Evolutionary conservation across 139 green algal genomes (phyloP).

Genomic region (Coelastrella sp.): DNA sequence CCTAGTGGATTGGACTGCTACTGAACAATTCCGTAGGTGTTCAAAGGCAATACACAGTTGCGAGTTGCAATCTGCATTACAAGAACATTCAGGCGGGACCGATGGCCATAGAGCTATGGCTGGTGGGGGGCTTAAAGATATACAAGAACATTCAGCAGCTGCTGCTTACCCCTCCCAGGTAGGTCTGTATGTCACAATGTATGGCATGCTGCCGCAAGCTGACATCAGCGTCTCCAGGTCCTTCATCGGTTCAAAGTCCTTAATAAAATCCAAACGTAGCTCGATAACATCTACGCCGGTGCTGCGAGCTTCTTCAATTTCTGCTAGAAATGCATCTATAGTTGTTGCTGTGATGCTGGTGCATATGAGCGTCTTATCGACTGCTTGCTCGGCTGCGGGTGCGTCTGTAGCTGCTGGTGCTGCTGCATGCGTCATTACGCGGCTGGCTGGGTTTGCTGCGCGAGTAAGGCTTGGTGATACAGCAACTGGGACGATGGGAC

Average conservation of each 20-base stretch:
- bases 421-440: not conserved
- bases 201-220: slow-evolving; percentile 72
- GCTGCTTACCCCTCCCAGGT: slow-evolving; percentile 90
- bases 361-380: slow-evolving; percentile 63
- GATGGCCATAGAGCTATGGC: no score
- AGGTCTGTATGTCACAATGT: slow-evolving; percentile 91
- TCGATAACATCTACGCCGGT: slow-evolving; percentile 88
- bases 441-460: not conserved
- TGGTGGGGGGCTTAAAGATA: no score
- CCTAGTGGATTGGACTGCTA: no score
- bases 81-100: no score
- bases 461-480: not conserved
- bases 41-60: no score
- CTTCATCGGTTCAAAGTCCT: slow-evolving; percentile 67
- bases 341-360: slow-evolving; percentile 81
- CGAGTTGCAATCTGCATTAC: no score
- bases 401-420: not conserved
- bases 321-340: slow-evolving; percentile 71
- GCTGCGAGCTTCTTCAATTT: slow-evolving; percentile 74
- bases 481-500: not conserved
- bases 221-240: slow-evolving; percentile 79
- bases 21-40: no score
- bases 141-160: not conserved
- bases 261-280: slow-evolving; percentile 90
- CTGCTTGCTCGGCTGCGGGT: no score